Conservation (phyloP, 1,284 basidiomycete genomes). For the Cryptococcus sp. region DNA sequence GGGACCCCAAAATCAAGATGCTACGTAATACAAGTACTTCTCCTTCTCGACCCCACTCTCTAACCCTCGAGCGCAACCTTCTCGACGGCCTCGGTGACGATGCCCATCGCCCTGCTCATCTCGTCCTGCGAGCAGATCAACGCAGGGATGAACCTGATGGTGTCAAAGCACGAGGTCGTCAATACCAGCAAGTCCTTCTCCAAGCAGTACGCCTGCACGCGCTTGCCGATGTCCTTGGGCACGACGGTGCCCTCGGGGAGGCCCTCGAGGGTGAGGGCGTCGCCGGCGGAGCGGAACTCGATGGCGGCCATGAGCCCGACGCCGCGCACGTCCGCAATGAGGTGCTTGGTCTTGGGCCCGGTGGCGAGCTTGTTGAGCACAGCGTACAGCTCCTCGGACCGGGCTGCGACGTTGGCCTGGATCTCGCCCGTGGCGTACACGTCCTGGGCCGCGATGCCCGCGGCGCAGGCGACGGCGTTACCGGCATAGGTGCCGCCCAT, state of each 20-base stretch:
- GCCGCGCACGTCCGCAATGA: conserved; percentile 52
- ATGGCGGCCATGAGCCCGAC: conserved; percentile 50
- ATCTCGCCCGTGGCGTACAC: conserved; percentile 73
- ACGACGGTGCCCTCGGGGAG: conserved; percentile 50
- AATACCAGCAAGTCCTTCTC: conserved; percentile 74
- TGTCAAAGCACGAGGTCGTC: conserved; percentile 51
- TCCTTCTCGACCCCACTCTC: background rate
- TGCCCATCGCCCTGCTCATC: conserved; percentile 58
- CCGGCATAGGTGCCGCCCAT: conserved; percentile 91
- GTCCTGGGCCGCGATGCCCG: conserved; percentile 74
- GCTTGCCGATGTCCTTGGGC: conserved; percentile 65
- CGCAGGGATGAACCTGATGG: conserved; percentile 65
- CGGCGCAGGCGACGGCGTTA: conserved; percentile 84
- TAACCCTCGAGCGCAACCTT: conserved; percentile 61
- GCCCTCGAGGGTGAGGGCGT: conserved; percentile 31
- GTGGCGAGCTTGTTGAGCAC: conserved; percentile 54
- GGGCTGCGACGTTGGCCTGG: conserved; percentile 69
- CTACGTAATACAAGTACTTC: background rate
- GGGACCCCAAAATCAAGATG: too few relatives aligned
- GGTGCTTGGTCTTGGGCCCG: conserved; percentile 52
- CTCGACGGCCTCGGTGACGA: conserved; percentile 62
- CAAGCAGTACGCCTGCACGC: conserved; percentile 75
- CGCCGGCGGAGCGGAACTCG: conserved; percentile 34
- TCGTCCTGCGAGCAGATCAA: conserved; percentile 63
- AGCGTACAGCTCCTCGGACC: conserved; percentile 69